phyloP scores from a whole-genome alignment of 768 basidiomycete genomes.

The Nevesoporus exiguus region DNA sequence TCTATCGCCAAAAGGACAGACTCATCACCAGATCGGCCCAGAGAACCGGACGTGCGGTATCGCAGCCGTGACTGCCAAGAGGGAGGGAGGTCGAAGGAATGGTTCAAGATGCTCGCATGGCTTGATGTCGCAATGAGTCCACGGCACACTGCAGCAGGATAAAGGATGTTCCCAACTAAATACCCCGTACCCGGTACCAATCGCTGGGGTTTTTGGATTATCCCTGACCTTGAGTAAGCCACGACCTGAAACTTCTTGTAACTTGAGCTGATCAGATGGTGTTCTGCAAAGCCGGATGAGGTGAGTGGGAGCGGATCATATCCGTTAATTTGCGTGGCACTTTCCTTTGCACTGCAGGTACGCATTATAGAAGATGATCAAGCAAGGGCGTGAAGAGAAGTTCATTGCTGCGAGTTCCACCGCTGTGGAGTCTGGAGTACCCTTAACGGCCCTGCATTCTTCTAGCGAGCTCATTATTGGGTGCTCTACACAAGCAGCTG shows the following conservation, averaged over 20 bases:
- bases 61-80: constrained; percentile 41
- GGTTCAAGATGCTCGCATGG: constrained; percentile 28
- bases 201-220: not conserved
- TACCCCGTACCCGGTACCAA: constrained; percentile 8
- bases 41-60: constrained; percentile 27
- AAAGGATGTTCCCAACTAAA: not conserved
- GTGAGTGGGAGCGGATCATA: not conserved
- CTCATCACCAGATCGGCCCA: constrained; percentile 36
- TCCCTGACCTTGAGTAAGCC: not conserved
- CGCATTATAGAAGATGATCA: not conserved
- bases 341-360: not conserved
- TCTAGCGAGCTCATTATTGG: not conserved
- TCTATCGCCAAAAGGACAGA: constrained; percentile 26
- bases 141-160: too few species aligned
- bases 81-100: constrained; percentile 40
- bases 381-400: not conserved
- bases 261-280: not conserved
- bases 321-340: not conserved
- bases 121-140: constrained; percentile 43
- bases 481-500: not conserved
- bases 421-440: not conserved
- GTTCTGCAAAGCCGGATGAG: not conserved
- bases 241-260: not conserved
- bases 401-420: not conserved
- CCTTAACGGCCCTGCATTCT: not conserved